These are phyloP conservation scores for Escovopsis weberi DNA, from an alignment of 2,329 filamentous ascomycete genomes.

Conservation along the genomic window DNA sequence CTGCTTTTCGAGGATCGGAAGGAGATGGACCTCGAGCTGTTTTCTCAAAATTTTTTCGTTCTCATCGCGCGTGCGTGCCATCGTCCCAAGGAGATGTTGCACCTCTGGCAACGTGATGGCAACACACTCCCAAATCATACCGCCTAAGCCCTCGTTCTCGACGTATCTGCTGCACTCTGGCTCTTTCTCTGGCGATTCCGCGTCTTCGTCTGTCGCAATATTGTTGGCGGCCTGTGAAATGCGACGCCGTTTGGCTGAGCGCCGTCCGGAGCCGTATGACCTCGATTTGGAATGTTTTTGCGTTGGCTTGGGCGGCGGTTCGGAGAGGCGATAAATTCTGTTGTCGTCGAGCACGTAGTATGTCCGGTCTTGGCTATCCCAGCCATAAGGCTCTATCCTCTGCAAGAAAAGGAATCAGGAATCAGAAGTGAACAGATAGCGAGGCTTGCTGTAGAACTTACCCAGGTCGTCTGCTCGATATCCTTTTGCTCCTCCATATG, in stretches of 20 bases:
- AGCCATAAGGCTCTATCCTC: slow-evolving; percentile 73
- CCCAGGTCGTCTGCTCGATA: slow-evolving; percentile 70
- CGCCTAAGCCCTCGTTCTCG: slow-evolving; percentile 52
- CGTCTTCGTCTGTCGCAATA: slow-evolving; percentile 21
- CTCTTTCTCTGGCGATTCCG: slow-evolving; percentile 17
- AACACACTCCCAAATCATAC: slow-evolving; percentile 80
- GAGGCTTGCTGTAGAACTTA: slow-evolving; percentile 26
- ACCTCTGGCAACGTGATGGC: slow-evolving; percentile 73
- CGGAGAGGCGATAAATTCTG: slow-evolving; percentile 76
- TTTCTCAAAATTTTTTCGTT: slow-evolving; percentile 71
- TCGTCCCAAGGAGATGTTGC: slow-evolving; percentile 50
- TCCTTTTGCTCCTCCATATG: slow-evolving; percentile 75
- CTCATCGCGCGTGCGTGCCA: slow-evolving; percentile 63
- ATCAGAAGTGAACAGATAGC: too few relatives aligned
- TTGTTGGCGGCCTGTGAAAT: slow-evolving; percentile 23
- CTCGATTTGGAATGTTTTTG: slow-evolving; percentile 44
- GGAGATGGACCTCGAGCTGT: slow-evolving; percentile 59
- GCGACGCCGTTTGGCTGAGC: slow-evolving; percentile 61
- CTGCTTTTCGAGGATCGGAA: slow-evolving; percentile 73
- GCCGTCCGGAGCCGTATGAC: slow-evolving; percentile 31
- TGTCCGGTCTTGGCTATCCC: slow-evolving; percentile 72
- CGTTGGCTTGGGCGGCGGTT: slow-evolving; percentile 45
- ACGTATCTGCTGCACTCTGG: slow-evolving; percentile 12
- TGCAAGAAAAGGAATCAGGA: slow-evolving; percentile 17
- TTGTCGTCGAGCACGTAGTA: slow-evolving; percentile 94